These are phyloP conservation scores for Malbranchea cinnamomea DNA, from an alignment of 2,329 filamentous ascomycete species.

Conservation along the genomic window DNA sequence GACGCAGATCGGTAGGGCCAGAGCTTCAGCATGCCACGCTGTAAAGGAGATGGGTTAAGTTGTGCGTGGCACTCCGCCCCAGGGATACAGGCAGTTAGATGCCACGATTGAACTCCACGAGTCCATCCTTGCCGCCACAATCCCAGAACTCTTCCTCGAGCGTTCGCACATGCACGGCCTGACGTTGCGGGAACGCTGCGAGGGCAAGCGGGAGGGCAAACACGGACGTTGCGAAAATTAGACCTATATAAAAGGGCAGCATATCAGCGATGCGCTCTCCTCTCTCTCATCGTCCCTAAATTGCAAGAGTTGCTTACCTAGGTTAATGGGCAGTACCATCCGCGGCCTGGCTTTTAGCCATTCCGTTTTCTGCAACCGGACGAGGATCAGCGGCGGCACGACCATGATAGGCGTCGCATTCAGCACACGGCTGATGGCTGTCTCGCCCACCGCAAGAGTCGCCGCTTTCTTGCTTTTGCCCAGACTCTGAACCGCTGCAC, in stretches of 20 bases:
- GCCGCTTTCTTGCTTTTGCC: slow-evolving; percentile 83
- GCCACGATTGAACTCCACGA: slow-evolving; percentile 94
- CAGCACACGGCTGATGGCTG: slow-evolving; percentile 75
- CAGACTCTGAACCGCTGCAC: slow-evolving; percentile 53
- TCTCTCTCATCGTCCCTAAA: not conserved
- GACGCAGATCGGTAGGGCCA: too few species aligned
- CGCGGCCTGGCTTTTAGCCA: slow-evolving; percentile 69
- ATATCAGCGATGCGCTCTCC: not conserved
- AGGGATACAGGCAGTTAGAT: slow-evolving; percentile 49
- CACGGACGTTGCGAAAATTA: slow-evolving; percentile 77
- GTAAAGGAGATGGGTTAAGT: too few species aligned
- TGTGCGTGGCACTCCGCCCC: too few species aligned
- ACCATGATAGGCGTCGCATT: slow-evolving; percentile 98
- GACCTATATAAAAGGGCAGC: slow-evolving; percentile 19
- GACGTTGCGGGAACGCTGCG: slow-evolving; percentile 81
- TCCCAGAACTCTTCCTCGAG: slow-evolving; percentile 81
- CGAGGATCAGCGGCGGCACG: slow-evolving; percentile 71
- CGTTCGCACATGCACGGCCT: slow-evolving; percentile 58
- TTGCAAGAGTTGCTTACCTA: slow-evolving; percentile 34
- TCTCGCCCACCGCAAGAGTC: slow-evolving; percentile 79
- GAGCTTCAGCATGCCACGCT: too few species aligned
- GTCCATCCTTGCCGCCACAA: slow-evolving; percentile 58
- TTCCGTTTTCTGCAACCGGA: slow-evolving; percentile 65
- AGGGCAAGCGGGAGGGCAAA: slow-evolving; percentile 81
- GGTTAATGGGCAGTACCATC: slow-evolving; percentile 66